These are phyloP conservation scores for Zymoseptoria pseudotritici DNA, from an alignment of 2,329 filamentous ascomycete genomes.

Conservation along the genomic window DNA sequence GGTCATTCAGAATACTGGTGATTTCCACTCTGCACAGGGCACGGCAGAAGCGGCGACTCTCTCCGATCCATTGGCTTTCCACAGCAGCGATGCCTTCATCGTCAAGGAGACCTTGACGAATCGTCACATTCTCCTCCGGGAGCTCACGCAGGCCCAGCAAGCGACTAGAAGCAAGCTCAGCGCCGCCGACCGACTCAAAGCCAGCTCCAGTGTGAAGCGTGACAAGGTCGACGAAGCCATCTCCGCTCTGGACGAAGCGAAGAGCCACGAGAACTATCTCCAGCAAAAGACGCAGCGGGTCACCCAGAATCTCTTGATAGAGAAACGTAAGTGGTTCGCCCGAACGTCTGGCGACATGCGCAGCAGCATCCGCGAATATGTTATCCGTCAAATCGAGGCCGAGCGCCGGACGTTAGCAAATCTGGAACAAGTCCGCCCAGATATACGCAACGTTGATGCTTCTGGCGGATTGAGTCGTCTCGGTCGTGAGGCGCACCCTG, in stretches of 20 bases:
- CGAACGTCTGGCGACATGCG: constrained; percentile 80
- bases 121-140: constrained; percentile 89
- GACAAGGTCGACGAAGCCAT: constrained; percentile 99
- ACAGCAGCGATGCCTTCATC: constrained; percentile 92
- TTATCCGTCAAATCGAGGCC: constrained; percentile 88
- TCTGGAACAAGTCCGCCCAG: constrained; percentile 85
- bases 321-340: constrained; percentile 85
- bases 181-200: constrained; percentile 82
- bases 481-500: constrained; percentile 79
- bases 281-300: constrained; percentile 81
- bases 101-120: constrained; percentile 98
- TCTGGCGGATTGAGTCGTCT: constrained; percentile 84
- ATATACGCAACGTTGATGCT: constrained; percentile 86
- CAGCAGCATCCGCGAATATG: constrained; percentile 80
- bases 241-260: constrained; percentile 76
- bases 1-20: constrained; percentile 84
- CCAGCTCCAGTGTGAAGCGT: constrained; percentile 73
- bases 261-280: constrained; percentile 71
- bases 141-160: constrained; percentile 86
- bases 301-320: constrained; percentile 77
- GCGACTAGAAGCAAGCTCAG: constrained; percentile 71
- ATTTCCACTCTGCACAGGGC: constrained; percentile 92
- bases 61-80: constrained; percentile 87
- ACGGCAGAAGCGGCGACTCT: constrained; percentile 94
- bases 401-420: constrained; percentile 87